A percentile compares a stretch with the other conserved stretches of the same genome.
These are phyloP conservation scores for Jimgerdemannia lactiflua DNA, from an alignment of 192 early-diverging fungal genomes.

Conservation along the genomic window DNA sequence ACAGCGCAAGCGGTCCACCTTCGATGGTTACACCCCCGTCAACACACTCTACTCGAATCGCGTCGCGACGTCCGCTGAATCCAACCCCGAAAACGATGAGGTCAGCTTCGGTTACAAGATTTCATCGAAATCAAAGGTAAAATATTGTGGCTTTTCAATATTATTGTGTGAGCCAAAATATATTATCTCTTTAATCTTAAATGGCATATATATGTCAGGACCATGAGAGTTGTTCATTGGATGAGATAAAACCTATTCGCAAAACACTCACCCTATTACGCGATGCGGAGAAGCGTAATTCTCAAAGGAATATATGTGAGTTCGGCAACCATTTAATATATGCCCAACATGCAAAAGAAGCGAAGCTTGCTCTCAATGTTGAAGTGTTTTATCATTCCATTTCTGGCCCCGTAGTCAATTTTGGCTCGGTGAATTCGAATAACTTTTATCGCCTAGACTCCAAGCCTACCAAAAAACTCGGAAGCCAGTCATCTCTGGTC, in stretches of 20 bases:
- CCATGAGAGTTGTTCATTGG: background rate
- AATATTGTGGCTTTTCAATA: too few relatives aligned
- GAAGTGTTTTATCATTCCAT: background rate
- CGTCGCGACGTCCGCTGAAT: background rate
- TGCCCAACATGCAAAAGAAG: background rate
- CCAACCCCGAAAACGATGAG: background rate
- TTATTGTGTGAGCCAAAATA: too few relatives aligned
- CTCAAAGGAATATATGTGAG: background rate
- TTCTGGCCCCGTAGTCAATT: background rate
- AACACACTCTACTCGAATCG: background rate
- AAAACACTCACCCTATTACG: background rate
- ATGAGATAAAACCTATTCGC: background rate
- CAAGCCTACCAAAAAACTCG: background rate
- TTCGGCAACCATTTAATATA: background rate
- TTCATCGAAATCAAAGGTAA: too few relatives aligned
- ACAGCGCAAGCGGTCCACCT: background rate
- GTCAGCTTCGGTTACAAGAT: too few relatives aligned
- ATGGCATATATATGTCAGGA: too few relatives aligned
- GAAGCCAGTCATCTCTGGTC: background rate
- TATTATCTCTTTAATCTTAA: too few relatives aligned
- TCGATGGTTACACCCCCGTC: background rate
- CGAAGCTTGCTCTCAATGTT: background rate
- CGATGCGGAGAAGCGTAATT: background rate
- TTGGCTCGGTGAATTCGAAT: background rate
- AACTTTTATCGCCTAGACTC: background rate